These are phyloP conservation scores for Cymbopogon flexuosus DNA, from an alignment of 202 grass and related monocot species.

Conservation along the genomic window DNA sequence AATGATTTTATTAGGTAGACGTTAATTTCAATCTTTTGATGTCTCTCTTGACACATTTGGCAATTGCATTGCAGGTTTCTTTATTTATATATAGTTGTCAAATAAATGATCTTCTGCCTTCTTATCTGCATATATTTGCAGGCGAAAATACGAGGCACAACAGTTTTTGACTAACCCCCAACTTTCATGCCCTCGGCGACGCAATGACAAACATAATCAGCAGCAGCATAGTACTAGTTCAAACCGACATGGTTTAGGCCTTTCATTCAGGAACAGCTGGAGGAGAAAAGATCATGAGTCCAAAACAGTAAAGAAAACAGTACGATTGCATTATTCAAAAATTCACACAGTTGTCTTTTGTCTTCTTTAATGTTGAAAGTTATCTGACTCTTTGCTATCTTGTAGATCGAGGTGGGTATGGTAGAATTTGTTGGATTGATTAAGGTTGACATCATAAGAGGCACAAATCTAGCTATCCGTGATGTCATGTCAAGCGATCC, in stretches of 20 bases:
- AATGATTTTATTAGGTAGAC: conserved; percentile 74
- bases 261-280: conserved; percentile 86
- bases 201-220: conserved; percentile 36
- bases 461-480: conserved; percentile 78
- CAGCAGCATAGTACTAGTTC: conserved; percentile 44
- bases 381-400: conserved; percentile 9
- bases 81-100: neutral
- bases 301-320: conserved; percentile 70
- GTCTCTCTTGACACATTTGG: neutral
- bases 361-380: neutral
- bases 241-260: conserved; percentile 51
- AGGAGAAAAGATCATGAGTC: conserved; percentile 70
- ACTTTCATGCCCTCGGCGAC: conserved; percentile 33
- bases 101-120: conserved; percentile 24
- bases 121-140: conserved; percentile 18
- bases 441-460: conserved; percentile 73
- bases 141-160: conserved; percentile 83
- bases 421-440: conserved; percentile 93
- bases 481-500: conserved; percentile 93
- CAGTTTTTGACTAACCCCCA: conserved; percentile 57
- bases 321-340: conserved; percentile 14
- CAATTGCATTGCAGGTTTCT: neutral
- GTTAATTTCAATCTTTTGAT: conserved; percentile 3
- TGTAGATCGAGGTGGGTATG: conserved; percentile 75
- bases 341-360: neutral